Conservation (phyloP, 345 rosid genomes). For the Linum lewisii region DNA sequence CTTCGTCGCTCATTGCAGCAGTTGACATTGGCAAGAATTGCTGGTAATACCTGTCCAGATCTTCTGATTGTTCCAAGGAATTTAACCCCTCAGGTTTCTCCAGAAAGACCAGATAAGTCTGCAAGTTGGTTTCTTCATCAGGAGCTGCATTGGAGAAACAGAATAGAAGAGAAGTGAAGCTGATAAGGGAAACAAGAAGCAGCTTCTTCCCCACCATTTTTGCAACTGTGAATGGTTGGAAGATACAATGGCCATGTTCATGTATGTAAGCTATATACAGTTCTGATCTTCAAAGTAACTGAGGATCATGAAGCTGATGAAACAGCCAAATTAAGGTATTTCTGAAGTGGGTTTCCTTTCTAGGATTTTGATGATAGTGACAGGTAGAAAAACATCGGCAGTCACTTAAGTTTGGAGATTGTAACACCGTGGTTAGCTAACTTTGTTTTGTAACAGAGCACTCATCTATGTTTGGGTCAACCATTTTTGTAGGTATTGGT, state of each 20-base stretch:
- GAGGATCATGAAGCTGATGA: neutral
- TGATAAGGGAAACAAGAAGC: neutral
- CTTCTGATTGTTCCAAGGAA: neutral
- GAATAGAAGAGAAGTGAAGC: neutral
- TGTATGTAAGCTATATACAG: too few species aligned
- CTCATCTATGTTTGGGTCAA: too few species aligned
- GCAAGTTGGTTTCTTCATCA: neutral
- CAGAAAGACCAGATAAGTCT: neutral
- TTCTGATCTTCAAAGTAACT: too few species aligned
- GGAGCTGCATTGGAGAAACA: neutral
- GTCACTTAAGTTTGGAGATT: too few species aligned
- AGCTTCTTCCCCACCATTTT: neutral
- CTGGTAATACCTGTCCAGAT: neutral
- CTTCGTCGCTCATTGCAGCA: neutral
- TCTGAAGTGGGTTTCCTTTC: neutral
- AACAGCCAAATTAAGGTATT: neutral
- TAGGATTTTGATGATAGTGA: neutral
- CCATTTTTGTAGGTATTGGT: too few species aligned
- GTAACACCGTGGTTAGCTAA: too few species aligned
- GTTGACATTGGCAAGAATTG: neutral
- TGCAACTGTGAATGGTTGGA: neutral
- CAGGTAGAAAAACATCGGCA: too few species aligned
- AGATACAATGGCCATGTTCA: neutral
- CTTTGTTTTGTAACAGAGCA: too few species aligned
- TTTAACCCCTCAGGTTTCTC: neutral